Conservation (phyloP, 495 filamentous ascomycete species). For the Penicillium maclennaniae region DNA sequence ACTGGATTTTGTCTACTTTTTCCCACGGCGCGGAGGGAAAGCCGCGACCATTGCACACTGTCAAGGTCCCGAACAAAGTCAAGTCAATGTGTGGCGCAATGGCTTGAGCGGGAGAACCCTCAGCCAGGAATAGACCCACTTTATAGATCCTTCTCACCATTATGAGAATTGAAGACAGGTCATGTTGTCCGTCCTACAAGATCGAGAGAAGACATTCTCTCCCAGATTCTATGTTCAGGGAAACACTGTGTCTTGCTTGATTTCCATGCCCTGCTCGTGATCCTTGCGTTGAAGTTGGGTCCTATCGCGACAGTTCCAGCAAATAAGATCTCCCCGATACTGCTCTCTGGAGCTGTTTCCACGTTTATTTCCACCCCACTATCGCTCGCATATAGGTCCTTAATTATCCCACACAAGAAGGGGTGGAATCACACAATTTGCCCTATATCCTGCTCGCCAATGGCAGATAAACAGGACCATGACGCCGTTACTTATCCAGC, state of each 20-base stretch:
- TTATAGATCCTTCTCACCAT: background rate
- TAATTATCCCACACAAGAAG: background rate
- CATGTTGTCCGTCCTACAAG: background rate
- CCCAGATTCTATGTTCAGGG: background rate
- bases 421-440: background rate
- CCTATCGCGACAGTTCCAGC: conserved; percentile 34
- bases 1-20: too few relatives aligned
- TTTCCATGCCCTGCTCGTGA: too few relatives aligned
- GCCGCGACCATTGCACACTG: too few relatives aligned
- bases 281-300: conserved; percentile 1
- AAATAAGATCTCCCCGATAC: conserved; percentile 14
- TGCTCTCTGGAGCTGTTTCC: background rate
- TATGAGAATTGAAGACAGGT: background rate
- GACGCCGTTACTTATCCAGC: conserved; percentile 10
- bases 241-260: too few relatives aligned
- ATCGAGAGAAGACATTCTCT: background rate
- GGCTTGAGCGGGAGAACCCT: background rate
- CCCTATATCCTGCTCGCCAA: background rate
- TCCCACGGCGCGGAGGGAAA: too few relatives aligned
- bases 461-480: conserved; percentile 11
- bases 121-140: background rate
- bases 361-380: conserved; percentile 3
- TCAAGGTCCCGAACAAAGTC: background rate
- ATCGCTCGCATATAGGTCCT: background rate
- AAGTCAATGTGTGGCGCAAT: background rate